These are phyloP conservation scores for Elaeis guineensis DNA, from an alignment of 176 grass and related monocot genomes.

Conservation along the genomic window DNA sequence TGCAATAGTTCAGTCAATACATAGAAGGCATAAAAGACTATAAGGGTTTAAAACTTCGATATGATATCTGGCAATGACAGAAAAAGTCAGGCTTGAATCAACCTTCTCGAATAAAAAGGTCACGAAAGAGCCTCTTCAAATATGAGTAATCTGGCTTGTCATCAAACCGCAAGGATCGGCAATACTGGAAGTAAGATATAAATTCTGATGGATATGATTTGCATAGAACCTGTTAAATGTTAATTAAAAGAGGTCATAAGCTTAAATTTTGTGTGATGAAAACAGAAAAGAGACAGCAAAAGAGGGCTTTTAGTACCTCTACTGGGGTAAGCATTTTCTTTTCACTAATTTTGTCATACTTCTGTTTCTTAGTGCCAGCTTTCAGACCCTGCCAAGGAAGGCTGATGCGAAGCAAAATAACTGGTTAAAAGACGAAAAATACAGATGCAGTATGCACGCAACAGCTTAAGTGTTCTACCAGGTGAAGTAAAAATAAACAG, in stretches of 20 bases:
- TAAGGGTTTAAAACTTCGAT: neutral
- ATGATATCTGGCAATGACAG: neutral
- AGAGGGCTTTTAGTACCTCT: constrained; percentile 31
- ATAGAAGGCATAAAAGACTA: neutral
- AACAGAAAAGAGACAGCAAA: too few relatives aligned
- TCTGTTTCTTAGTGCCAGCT: constrained; percentile 84
- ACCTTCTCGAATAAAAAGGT: constrained; percentile 75
- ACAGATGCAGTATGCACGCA: neutral
- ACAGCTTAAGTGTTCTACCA: neutral
- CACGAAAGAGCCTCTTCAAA: constrained; percentile 57
- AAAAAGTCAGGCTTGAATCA: neutral
- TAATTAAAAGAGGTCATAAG: too few relatives aligned
- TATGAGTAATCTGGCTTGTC: constrained; percentile 85
- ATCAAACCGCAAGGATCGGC: constrained; percentile 69
- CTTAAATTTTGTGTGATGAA: too few relatives aligned
- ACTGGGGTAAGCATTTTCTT: constrained; percentile 80
- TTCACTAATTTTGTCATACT: constrained; percentile 84
- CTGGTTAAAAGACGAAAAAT: neutral
- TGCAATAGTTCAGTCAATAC: constrained; percentile 11
- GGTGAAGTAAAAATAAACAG: neutral
- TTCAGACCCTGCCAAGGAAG: constrained; percentile 78
- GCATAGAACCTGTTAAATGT: constrained; percentile 45
- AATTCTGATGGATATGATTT: constrained; percentile 73
- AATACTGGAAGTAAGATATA: constrained; percentile 73
- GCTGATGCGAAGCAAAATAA: constrained; percentile 28